Conservation (phyloP, 192 early-diverging fungal genomes). For the Coemansia furcata region DNA sequence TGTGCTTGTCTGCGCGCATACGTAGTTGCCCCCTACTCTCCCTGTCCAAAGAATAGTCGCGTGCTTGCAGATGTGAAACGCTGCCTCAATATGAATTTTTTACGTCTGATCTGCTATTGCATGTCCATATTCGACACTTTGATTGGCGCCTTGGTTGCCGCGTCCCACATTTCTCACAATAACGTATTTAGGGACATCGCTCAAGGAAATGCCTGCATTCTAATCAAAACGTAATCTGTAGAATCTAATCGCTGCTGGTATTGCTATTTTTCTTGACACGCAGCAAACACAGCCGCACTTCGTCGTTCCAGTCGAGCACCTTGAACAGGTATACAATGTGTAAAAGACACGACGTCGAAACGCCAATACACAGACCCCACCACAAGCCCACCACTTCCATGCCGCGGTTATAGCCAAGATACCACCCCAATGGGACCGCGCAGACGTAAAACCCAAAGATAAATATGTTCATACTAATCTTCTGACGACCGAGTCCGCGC, state of each 20-base stretch:
- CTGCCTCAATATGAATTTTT: not conserved
- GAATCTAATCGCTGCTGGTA: not conserved
- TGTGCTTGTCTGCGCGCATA: not conserved
- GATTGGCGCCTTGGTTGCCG: not conserved
- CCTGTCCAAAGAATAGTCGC: not conserved
- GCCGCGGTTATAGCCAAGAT: constrained; percentile 44
- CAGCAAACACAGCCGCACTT: constrained; percentile 30
- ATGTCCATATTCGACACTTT: not conserved
- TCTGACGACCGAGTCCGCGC: constrained; percentile 56
- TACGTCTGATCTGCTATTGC: not conserved
- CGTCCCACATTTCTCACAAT: not conserved
- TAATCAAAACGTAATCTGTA: not conserved
- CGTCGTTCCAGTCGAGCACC: constrained; percentile 29
- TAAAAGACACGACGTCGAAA: constrained; percentile 26
- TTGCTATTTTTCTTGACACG: constrained; percentile 1
- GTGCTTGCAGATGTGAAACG: not conserved
- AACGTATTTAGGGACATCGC: too few species aligned
- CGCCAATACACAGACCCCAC: constrained; percentile 42
- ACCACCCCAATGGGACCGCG: constrained; percentile 57
- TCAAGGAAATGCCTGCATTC: not conserved
- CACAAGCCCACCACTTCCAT: constrained; percentile 48
- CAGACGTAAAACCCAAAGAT: constrained; percentile 56
- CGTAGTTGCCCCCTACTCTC: not conserved
- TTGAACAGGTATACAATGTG: constrained; percentile 29
- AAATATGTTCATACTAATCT: constrained; percentile 52